Conservation (phyloP, 345 rosid genomes). For the Acer campestre region DNA sequence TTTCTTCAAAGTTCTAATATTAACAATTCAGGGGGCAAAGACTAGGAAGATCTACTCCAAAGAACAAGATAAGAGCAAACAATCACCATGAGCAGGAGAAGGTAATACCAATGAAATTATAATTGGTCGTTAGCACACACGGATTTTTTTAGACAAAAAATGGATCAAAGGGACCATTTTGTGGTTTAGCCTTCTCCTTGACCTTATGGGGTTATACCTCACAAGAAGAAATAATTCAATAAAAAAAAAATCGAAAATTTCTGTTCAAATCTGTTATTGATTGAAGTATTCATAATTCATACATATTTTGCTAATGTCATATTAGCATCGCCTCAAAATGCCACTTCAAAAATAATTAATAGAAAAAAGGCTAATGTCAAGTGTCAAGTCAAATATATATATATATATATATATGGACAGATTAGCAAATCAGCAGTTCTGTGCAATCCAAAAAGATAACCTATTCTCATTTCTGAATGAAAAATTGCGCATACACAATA, state of each 20-base stretch:
- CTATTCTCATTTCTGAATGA: slow-evolving; percentile 4
- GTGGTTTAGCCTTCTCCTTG: neutral
- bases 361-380: neutral
- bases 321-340: neutral
- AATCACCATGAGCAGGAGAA: neutral
- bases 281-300: neutral
- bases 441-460: neutral
- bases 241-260: neutral
- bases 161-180: neutral
- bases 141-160: neutral
- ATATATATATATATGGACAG: too few relatives aligned
- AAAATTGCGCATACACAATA: neutral
- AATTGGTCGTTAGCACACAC: neutral
- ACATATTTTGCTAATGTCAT: neutral
- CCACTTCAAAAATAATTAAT: neutral
- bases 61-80: neutral
- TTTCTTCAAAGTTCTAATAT: neutral
- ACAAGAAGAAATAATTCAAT: neutral
- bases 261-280: neutral
- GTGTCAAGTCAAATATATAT: neutral
- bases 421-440: neutral
- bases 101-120: neutral
- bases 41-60: neutral
- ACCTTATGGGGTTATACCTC: neutral
- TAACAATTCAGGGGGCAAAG: neutral